These are phyloP conservation scores for Thermothelomyces thermophilus DNA, from an alignment of 2,329 filamentous ascomycete genomes.

Conservation along the genomic window DNA sequence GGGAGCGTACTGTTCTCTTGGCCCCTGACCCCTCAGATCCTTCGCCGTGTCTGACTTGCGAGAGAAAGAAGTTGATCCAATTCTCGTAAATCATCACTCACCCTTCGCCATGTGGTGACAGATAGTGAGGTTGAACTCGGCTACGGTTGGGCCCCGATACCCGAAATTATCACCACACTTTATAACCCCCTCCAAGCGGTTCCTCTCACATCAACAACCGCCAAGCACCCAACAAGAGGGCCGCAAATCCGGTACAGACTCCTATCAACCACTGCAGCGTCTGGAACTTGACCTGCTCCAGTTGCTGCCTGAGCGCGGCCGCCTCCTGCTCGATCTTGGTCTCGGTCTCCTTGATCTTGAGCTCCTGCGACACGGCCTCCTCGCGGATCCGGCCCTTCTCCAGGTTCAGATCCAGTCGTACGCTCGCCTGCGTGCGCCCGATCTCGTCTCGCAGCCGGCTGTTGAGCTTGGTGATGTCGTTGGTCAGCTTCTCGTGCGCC, in stretches of 20 bases:
- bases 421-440: conserved; percentile 84
- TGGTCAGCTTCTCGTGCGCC: conserved; percentile 85
- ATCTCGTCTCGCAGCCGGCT: conserved; percentile 88
- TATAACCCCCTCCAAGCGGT: too few relatives aligned
- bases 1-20: too few relatives aligned
- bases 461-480: conserved; percentile 91
- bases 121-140: too few relatives aligned
- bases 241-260: conserved; percentile 62
- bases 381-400: conserved; percentile 96
- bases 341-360: conserved; percentile 98
- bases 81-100: too few relatives aligned
- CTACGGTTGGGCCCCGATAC: too few relatives aligned
- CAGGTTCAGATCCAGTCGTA: conserved; percentile 85
- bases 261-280: conserved; percentile 98
- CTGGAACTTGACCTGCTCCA: conserved; percentile 97
- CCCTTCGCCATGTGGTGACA: too few relatives aligned
- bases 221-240: conserved; percentile 63
- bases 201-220: conserved; percentile 55
- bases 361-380: conserved; percentile 91
- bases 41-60: too few relatives aligned
- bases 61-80: too few relatives aligned
- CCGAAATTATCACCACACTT: too few relatives aligned
- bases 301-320: conserved; percentile 78
- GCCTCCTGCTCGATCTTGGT: conserved; percentile 98
- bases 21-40: too few relatives aligned